Conservation (phyloP, 768 basidiomycete genomes). For the Psilocybe cubensis region DNA sequence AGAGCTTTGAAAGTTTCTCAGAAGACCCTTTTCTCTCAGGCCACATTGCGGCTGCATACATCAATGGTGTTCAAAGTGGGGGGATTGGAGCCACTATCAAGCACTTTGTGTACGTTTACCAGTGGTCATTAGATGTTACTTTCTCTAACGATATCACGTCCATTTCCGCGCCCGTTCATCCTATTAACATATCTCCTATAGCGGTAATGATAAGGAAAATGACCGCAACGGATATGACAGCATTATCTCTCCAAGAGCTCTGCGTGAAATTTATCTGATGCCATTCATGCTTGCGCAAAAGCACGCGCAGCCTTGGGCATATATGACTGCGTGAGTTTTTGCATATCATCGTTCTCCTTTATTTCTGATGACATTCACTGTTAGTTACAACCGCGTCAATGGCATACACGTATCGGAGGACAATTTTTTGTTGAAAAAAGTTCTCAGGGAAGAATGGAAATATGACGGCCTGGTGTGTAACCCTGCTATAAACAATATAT, state of each 20-base stretch:
- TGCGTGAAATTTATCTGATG: conserved; percentile 77
- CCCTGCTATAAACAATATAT: not conserved
- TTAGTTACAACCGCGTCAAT: conserved; percentile 76
- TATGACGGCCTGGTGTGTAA: conserved; percentile 58
- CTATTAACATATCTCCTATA: conserved; percentile 22
- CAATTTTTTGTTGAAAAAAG: conserved; percentile 54
- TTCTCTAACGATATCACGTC: not conserved
- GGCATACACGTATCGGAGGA: conserved; percentile 76
- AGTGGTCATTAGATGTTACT: conserved; percentile 2
- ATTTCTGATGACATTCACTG: not conserved
- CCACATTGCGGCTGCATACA: conserved; percentile 67
- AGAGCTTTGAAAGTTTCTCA: conserved; percentile 81
- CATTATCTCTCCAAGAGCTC: conserved; percentile 64
- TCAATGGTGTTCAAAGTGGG: conserved; percentile 77
- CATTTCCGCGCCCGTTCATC: not conserved
- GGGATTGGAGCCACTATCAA: conserved; percentile 82
- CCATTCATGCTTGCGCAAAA: conserved; percentile 79
- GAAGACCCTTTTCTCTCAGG: conserved; percentile 81
- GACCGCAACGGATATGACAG: conserved; percentile 72
- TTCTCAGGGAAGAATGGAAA: conserved; percentile 73
- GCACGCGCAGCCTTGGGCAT: conserved; percentile 65
- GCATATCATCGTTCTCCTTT: not conserved
- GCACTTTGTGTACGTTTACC: conserved; percentile 67
- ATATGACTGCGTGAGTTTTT: conserved; percentile 68
- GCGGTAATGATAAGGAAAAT: conserved; percentile 83